These are phyloP conservation scores for Xylaria sp. DNA, from an alignment of 2,329 filamentous ascomycete genomes.

Conservation along the genomic window DNA sequence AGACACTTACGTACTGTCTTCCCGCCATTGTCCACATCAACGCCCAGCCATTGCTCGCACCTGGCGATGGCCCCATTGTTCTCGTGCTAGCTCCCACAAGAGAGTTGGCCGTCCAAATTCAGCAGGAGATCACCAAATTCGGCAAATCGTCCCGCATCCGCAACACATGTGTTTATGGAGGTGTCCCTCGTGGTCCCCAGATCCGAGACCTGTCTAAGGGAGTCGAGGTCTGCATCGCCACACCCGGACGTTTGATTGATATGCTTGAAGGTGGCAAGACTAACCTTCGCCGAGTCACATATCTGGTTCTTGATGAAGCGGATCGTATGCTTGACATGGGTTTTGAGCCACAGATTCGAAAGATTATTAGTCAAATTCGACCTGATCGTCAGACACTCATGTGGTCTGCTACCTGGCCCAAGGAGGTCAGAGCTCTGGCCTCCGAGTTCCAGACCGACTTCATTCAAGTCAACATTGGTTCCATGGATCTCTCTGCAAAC, in stretches of 20 bases:
- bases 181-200: slow-evolving; percentile 97
- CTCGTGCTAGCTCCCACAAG: slow-evolving; percentile 95
- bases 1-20: slow-evolving; percentile 98
- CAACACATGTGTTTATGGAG: slow-evolving; percentile 98
- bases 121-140: slow-evolving; percentile 98
- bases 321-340: slow-evolving; percentile 99
- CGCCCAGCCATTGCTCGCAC: slow-evolving; percentile 93
- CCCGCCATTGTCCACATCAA: slow-evolving; percentile 99
- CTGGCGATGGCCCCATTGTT: slow-evolving; percentile 95
- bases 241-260: slow-evolving; percentile 95
- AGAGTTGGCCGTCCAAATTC: slow-evolving; percentile 98
- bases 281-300: slow-evolving; percentile 96
- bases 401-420: slow-evolving; percentile 99
- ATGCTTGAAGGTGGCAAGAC: slow-evolving; percentile 99
- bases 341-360: slow-evolving; percentile 99
- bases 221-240: slow-evolving; percentile 98
- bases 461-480: slow-evolving; percentile 99
- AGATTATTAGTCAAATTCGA: slow-evolving; percentile 97
- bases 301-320: slow-evolving; percentile 97
- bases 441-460: slow-evolving; percentile 92
- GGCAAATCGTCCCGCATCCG: slow-evolving; percentile 97
- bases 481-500: slow-evolving; percentile 94
- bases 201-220: slow-evolving; percentile 94
- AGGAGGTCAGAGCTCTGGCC: slow-evolving; percentile 94
- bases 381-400: slow-evolving; percentile 99